Conservation (phyloP, 345 rosid genomes). For the Melastoma malabathricum region DNA sequence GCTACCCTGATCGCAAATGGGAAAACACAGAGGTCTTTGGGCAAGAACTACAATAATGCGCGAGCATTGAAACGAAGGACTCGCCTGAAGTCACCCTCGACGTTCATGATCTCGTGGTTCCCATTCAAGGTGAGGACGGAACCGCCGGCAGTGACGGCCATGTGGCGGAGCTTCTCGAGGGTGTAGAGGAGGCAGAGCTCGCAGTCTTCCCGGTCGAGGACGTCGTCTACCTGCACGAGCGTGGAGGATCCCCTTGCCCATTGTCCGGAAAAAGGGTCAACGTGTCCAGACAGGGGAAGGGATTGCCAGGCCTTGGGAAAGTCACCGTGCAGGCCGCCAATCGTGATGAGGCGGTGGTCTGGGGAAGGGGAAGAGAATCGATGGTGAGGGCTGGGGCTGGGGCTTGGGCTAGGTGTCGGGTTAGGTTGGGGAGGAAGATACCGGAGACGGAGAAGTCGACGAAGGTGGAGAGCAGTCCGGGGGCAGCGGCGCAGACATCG, state of each 20-base stretch:
- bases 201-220: conserved; percentile 78
- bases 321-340: conserved; percentile 91
- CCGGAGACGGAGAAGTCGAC: conserved; percentile 60
- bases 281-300: conserved; percentile 53
- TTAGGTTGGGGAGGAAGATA: conserved; percentile 37
- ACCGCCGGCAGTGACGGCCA: conserved; percentile 58
- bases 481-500: conserved; percentile 28
- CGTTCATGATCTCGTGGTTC: conserved; percentile 91
- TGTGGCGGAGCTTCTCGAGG: conserved; percentile 60
- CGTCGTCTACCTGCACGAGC: conserved; percentile 76
- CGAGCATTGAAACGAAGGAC: no score
- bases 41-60: no score
- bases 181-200: conserved; percentile 73
- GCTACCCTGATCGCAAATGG: no score
- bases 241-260: conserved; percentile 75
- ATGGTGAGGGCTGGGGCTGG: conserved; percentile 20
- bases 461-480: conserved; percentile 51
- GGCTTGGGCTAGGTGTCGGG: conserved; percentile 11
- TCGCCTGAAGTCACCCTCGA: conserved; percentile 50
- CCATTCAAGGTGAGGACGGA: conserved; percentile 69
- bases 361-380: conserved; percentile 32
- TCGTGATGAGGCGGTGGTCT: conserved; percentile 55
- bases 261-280: conserved; percentile 36
- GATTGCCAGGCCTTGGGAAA: conserved; percentile 55
- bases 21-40: no score